phyloP scores from a whole-genome alignment of 2,329 filamentous ascomycete species.

The Periconia macrospinosa region DNA sequence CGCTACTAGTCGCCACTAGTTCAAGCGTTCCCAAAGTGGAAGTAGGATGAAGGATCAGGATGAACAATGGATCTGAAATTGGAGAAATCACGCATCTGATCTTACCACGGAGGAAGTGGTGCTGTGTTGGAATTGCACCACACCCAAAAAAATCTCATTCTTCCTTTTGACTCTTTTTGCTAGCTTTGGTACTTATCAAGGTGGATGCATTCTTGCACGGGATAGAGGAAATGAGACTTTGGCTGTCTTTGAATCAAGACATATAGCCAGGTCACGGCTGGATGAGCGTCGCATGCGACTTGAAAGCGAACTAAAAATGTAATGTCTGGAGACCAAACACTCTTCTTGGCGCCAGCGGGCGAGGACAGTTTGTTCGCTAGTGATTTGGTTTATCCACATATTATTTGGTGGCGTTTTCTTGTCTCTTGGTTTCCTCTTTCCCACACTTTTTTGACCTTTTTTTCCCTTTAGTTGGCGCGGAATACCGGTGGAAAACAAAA shows the following conservation, averaged over 20 bases:
- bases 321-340: background rate
- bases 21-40: too few species aligned
- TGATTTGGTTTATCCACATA: too few species aligned
- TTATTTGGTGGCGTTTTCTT: too few species aligned
- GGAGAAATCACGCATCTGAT: background rate
- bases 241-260: background rate
- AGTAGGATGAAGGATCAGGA: background rate
- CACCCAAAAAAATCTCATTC: background rate
- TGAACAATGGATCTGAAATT: background rate
- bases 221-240: background rate
- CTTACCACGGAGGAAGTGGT: background rate
- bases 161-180: background rate
- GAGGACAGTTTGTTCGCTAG: background rate
- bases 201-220: background rate
- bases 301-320: background rate
- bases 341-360: background rate
- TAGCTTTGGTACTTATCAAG: background rate
- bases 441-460: too few species aligned
- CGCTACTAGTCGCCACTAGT: conserved; percentile 25
- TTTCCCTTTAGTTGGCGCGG: too few species aligned
- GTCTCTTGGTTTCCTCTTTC: too few species aligned
- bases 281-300: background rate
- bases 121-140: background rate
- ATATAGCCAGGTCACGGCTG: background rate
- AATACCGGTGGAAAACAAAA: background rate